Evolutionary conservation across 2,329 filamentous ascomycete species (phyloP), one percentile per base, ranked within the genome.

Genomic region (Decorospora gaudefroyi): DNA sequence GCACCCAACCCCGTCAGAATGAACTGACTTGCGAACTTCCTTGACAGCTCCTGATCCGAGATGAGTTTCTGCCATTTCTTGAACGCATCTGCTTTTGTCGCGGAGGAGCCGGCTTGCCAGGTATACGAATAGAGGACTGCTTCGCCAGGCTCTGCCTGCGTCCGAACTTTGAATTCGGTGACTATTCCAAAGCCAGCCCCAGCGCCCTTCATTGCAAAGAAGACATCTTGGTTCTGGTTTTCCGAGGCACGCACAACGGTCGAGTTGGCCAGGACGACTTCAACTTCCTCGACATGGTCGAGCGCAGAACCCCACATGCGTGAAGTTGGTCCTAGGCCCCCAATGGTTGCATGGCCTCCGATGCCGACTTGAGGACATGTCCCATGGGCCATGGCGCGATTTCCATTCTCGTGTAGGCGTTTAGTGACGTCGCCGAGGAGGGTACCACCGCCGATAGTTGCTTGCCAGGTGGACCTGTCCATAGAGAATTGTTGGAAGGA

Each of bases 371-470:
- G 63, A 2, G 65, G 65, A 23, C 61, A 66, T n/a, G 64, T 69
- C 4, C 78, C 78, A 35, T 81, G 76, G 6, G 75, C 68, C 27
- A 81, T 72, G 0, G 74, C 77, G 11, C 68, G 65, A 2, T 62
- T 61, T 4, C 65, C 68, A 13, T 66, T 64, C 4, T 67, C 57
- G 40, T 68, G 67, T 3, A 72, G 55, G 6, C 54, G 55, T 33
- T 65, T 60, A 2, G 63, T 68, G 10, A 72, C 56, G 27, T 71
- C 63, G 62, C 72, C 40, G 47, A 82, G 69, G 0, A 79, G 67
- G 0, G 77, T 74, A 0, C 80, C 80, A 1, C 72, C 72, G 31
- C 79, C 73, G 18, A 79, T 70, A 3, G 68, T 73, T 1, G 76
- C 77, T 40, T 74, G 69, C 46, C 70, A 69, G 3, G 71, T 76